Conservation (phyloP, 306 rosid genomes). For the Cucurbita moschata region DNA sequence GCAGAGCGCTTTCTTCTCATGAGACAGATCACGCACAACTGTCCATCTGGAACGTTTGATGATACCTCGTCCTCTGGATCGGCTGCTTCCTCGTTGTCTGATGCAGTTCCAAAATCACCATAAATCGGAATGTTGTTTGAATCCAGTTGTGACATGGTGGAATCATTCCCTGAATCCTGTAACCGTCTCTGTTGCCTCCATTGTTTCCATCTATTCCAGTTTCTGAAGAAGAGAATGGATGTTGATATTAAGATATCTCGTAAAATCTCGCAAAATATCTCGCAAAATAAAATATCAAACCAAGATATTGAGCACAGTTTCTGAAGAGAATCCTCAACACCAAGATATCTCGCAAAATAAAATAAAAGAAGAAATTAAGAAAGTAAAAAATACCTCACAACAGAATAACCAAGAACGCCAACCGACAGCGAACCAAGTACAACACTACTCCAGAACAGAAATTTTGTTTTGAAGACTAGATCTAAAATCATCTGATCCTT, state of each 20-base stretch:
- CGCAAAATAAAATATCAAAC: too few species aligned
- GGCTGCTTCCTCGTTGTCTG: slow-evolving; percentile 42
- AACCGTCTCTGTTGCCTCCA: slow-evolving; percentile 38
- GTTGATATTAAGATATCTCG: neutral
- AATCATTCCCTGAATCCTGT: slow-evolving; percentile 25
- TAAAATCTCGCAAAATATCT: too few species aligned
- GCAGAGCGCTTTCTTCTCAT: slow-evolving; percentile 78
- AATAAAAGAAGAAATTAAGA: neutral
- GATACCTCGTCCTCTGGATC: slow-evolving; percentile 34
- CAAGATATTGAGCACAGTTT: neutral
- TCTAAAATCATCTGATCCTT: slow-evolving; percentile 75
- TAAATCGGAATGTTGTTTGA: slow-evolving; percentile 17
- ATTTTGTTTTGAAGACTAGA: slow-evolving; percentile 33
- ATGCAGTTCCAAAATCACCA: slow-evolving; percentile 13
- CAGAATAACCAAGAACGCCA: slow-evolving; percentile 69
- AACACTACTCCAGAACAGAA: slow-evolving; percentile 49
- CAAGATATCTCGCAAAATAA: slow-evolving; percentile 11
- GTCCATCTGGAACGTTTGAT: slow-evolving; percentile 51
- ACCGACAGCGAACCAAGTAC: slow-evolving; percentile 55
- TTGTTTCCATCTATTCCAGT: slow-evolving; percentile 74
- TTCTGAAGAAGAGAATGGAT: slow-evolving; percentile 31
- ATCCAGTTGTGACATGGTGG: slow-evolving; percentile 12
- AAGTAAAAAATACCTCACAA: slow-evolving; percentile 18
- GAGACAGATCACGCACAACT: slow-evolving; percentile 69
- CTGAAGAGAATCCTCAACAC: neutral